Evolutionary conservation across 768 basidiomycete genomes (phyloP), one percentile per base, ranked within the genome.

Genomic region (Kwoniella bestiolae): DNA sequence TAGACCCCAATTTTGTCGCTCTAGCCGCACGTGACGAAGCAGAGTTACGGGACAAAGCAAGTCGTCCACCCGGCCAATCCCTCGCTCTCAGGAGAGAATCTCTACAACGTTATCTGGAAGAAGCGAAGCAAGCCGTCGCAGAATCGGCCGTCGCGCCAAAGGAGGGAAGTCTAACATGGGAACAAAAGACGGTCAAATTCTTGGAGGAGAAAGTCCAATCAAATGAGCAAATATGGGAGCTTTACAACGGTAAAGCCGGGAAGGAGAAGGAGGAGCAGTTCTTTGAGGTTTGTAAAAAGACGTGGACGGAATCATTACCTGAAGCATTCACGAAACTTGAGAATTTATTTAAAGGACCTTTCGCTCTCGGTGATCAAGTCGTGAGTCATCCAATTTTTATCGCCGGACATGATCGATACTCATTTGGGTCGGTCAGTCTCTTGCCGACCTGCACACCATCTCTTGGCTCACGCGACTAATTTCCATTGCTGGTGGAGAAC

Each of bases 401-500:
- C n/a, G n/a, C 23, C 23, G 14, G 14, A 31, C 25, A 25, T 14
- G 49, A 14, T 21, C 38, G 6, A 38, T 2, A 56, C 3, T 29
- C 7, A n/a, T 59, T 16, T 12, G 16, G 41, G 58, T 26, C 55
- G 31, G 11, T 3, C 47, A 82, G 71, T 91, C 89, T 5, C 81
- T 91, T 51, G 90, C 89, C 14, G 92, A 94, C 76, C 82, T 92
- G 60, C 91, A 92, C 74, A 85, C 92, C 21, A 87, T 86, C 8
- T 87, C 86, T 28, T 94, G 91, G 91, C 76, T 93, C 32, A 82
- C 86, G 9, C 85, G 87, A 28, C 69, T 92, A 3, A 85, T 87
- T 23, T 77, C 72, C 55, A 82, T 91, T 21, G 83, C 85, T 0
- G 90, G 89, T 1, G 90, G 86, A 0, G 78, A 77, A 26, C 76